Evolutionary conservation across 129 eudicot genomes (phyloP).

Genomic region (Pulicaria dysenterica): DNA sequence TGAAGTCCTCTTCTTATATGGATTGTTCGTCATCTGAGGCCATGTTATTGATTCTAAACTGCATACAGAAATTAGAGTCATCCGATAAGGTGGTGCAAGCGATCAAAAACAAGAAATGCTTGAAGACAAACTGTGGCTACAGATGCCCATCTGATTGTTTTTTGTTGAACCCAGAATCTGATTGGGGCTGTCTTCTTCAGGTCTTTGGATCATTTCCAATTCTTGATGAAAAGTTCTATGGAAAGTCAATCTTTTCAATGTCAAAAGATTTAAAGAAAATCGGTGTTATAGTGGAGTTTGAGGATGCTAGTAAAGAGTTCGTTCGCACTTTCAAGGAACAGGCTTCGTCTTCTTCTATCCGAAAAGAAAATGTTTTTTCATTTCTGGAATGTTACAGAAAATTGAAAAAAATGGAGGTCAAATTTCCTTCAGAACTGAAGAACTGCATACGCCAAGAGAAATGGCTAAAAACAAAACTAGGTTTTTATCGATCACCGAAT

Average conservation of each 20-base stretch:
- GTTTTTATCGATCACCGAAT: slow-evolving; percentile 45
- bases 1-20: slow-evolving; percentile 29
- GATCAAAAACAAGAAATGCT: slow-evolving; percentile 31
- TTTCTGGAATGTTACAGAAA: slow-evolving; percentile 40
- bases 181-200: slow-evolving; percentile 56
- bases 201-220: slow-evolving; percentile 44
- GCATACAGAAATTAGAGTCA: slow-evolving; percentile 24
- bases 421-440: slow-evolving; percentile 37
- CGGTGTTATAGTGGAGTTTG: slow-evolving; percentile 47
- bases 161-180: slow-evolving; percentile 34
- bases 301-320: slow-evolving; percentile 40
- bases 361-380: slow-evolving; percentile 32
- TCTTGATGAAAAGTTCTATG: slow-evolving; percentile 45
- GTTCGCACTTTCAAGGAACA: slow-evolving; percentile 41
- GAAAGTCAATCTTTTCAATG: slow-evolving; percentile 25
- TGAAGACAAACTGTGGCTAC: slow-evolving; percentile 52
- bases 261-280: slow-evolving; percentile 37
- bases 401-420: neutral
- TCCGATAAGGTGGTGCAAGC: slow-evolving; percentile 29
- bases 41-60: slow-evolving; percentile 30
- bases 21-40: slow-evolving; percentile 26
- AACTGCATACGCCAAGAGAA: slow-evolving; percentile 37
- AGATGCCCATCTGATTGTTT: slow-evolving; percentile 47
- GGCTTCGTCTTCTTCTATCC: slow-evolving; percentile 34
- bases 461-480: slow-evolving; percentile 60